phyloP scores from a whole-genome alignment of 495 filamentous ascomycete species.

The Hypoxylon intermedium region DNA sequence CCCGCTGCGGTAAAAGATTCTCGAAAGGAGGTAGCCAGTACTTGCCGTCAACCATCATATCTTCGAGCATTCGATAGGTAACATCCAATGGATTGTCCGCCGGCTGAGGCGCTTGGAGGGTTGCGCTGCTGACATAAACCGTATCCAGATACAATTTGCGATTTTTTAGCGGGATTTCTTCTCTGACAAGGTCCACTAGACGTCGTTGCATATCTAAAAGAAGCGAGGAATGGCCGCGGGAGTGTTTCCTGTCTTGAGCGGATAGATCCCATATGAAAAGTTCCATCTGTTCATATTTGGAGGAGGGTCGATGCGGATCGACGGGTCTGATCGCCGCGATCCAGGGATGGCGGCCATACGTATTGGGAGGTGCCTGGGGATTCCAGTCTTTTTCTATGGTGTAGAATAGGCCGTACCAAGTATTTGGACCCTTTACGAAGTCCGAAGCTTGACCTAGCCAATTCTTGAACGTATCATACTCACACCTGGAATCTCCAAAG shows the following conservation, averaged over 20 bases:
- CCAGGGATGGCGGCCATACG: slow-evolving; percentile 49
- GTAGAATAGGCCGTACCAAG: slow-evolving; percentile 55
- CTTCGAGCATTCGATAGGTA: slow-evolving; percentile 24
- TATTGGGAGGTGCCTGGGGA: slow-evolving; percentile 18
- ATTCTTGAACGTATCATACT: slow-evolving; percentile 43
- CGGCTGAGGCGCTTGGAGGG: not conserved
- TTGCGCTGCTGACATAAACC: slow-evolving; percentile 51
- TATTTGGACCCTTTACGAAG: slow-evolving; percentile 38
- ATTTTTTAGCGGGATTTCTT: slow-evolving; percentile 34
- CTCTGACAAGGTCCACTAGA: slow-evolving; percentile 43
- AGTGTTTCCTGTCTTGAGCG: slow-evolving; percentile 23
- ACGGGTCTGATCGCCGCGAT: slow-evolving; percentile 48
- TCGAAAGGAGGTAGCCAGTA: slow-evolving; percentile 42
- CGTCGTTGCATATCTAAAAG: slow-evolving; percentile 51
- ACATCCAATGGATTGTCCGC: slow-evolving; percentile 23
- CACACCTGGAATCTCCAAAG: slow-evolving; percentile 39
- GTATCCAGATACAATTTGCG: slow-evolving; percentile 35
- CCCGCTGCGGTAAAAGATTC: slow-evolving; percentile 21
- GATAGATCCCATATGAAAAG: slow-evolving; percentile 57
- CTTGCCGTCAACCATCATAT: slow-evolving; percentile 34
- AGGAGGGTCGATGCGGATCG: slow-evolving; percentile 36
- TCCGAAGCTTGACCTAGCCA: slow-evolving; percentile 42
- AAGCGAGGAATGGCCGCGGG: not conserved
- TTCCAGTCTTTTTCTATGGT: slow-evolving; percentile 51
- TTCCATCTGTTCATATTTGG: slow-evolving; percentile 33